Conservation (phyloP, 768 basidiomycete genomes). For the Podaxis carcinomalis region DNA sequence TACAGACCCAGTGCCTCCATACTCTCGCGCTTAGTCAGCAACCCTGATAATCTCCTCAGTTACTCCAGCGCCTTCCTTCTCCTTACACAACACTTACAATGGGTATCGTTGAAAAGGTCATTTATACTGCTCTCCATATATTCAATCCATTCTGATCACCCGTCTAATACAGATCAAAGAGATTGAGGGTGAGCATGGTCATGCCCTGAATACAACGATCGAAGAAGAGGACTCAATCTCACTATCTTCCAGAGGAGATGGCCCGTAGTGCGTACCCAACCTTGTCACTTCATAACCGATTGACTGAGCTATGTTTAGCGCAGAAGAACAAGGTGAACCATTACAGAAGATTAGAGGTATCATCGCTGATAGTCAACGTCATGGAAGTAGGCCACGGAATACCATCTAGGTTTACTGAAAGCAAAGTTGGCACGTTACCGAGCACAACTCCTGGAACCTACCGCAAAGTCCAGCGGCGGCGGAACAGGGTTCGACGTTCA, state of each 20-base stretch:
- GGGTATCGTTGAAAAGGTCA: slow-evolving; percentile 93
- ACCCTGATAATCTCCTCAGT: not conserved
- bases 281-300: not conserved
- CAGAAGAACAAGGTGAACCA: slow-evolving; percentile 88
- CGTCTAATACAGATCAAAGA: slow-evolving; percentile 71
- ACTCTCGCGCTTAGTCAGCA: slow-evolving; percentile 2
- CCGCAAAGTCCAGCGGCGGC: slow-evolving; percentile 73
- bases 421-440: slow-evolving; percentile 94
- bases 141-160: slow-evolving; percentile 1
- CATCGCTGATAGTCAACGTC: slow-evolving; percentile 11
- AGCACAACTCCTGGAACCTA: slow-evolving; percentile 90
- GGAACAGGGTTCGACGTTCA: slow-evolving; percentile 89
- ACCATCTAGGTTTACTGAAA: slow-evolving; percentile 90
- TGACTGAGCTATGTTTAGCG: slow-evolving; percentile 38
- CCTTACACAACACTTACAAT: slow-evolving; percentile 35
- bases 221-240: not conserved
- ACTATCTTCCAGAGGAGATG: slow-evolving; percentile 78
- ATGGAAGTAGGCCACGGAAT: slow-evolving; percentile 77
- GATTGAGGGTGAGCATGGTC: slow-evolving; percentile 73
- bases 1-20: not conserved
- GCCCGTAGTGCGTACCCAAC: slow-evolving; percentile 71
- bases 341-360: not conserved
- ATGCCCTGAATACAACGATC: not conserved
- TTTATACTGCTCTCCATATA: not conserved
- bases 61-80: not conserved